A percentile compares a stretch with the other conserved stretches of the same genome.
phyloP scores from a whole-genome alignment of 2,329 filamentous ascomycete species.

The Talaromyces piceae region DNA sequence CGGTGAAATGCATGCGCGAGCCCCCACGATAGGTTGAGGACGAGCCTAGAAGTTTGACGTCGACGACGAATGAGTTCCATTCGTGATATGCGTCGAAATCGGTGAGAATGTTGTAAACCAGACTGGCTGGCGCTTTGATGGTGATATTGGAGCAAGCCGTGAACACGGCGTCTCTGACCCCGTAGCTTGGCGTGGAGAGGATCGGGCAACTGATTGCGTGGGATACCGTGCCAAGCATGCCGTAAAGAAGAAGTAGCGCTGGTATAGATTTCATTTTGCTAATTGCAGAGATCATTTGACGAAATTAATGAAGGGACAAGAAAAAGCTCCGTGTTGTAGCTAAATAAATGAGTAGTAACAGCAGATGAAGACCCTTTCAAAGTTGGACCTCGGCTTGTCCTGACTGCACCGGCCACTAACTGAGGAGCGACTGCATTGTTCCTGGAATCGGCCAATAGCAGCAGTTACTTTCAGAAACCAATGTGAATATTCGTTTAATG shows the following conservation, averaged over 20 bases:
- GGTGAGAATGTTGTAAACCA: slow-evolving; percentile 1
- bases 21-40: background rate
- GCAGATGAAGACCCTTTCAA: background rate
- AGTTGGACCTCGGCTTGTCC: background rate
- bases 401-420: background rate
- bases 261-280: background rate
- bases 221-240: background rate
- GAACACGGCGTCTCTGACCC: slow-evolving; percentile 2
- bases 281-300: background rate
- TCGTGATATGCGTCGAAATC: slow-evolving; percentile 1
- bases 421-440: background rate
- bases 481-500: too few relatives aligned
- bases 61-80: slow-evolving; percentile 5
- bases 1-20: slow-evolving; percentile 5
- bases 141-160: slow-evolving; percentile 2
- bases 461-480: background rate
- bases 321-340: too few relatives aligned
- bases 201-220: background rate
- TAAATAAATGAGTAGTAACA: too few relatives aligned
- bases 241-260: background rate
- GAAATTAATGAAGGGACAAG: background rate
- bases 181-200: slow-evolving; percentile 5
- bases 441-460: background rate
- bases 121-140: background rate
- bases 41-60: background rate